A percentile compares a stretch with the other conserved stretches of the same genome.
These are phyloP conservation scores for Deinandra increscens DNA, from an alignment of 129 eudicot genomes.

Conservation along the genomic window DNA sequence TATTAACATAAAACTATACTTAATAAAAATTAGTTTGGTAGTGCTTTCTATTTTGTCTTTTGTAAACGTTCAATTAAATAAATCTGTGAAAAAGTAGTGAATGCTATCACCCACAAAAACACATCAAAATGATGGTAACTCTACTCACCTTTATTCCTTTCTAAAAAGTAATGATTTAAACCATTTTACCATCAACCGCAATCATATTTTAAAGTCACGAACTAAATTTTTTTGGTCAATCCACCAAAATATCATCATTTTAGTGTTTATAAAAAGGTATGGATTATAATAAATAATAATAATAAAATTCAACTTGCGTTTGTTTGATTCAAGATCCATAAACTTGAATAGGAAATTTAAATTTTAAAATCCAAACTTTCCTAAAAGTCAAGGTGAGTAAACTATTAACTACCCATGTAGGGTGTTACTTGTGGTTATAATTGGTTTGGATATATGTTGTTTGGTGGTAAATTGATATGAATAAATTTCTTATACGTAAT, in stretches of 20 bases:
- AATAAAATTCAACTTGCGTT: no score
- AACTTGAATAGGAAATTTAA: no score
- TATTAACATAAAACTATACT: not conserved
- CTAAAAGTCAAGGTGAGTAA: no score
- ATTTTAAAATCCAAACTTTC: no score
- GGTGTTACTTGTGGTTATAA: no score
- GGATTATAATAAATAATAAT: no score
- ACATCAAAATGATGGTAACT: constrained; percentile 32
- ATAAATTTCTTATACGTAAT: no score
- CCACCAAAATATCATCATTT: not conserved
- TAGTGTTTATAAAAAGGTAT: not conserved
- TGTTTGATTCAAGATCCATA: no score
- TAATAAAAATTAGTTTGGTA: not conserved
- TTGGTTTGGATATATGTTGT: no score
- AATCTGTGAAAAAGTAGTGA: constrained; percentile 21
- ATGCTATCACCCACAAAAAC: constrained; percentile 11
- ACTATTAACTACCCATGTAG: no score
- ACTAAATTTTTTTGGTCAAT: constrained; percentile 12
- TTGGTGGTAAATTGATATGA: no score
- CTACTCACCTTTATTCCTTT: constrained; percentile 20
- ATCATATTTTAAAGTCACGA: constrained; percentile 20
- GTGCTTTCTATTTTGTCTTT: not conserved
- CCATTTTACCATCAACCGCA: constrained; percentile 26
- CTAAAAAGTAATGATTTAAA: constrained; percentile 14
- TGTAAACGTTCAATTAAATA: not conserved